Percentiles rank a stretch among this genome's conserved stretches.
Conservation (phyloP, 768 basidiomycete species). For the Paxillus involutus region DNA sequence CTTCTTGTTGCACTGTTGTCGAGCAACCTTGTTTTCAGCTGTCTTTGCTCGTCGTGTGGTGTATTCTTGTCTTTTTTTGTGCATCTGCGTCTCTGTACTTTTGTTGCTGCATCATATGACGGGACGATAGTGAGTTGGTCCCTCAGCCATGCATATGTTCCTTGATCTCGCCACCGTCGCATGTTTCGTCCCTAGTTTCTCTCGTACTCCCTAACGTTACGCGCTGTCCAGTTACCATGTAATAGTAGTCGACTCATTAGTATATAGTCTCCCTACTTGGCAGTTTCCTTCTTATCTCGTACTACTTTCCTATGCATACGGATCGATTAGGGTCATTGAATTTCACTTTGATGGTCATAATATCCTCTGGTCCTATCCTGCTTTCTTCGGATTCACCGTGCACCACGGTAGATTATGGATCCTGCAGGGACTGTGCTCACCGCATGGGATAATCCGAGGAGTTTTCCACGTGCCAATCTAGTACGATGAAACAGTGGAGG, state of each 20-base stretch:
- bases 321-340: neutral
- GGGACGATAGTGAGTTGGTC: neutral
- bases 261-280: slow-evolving; percentile 27
- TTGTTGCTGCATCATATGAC: neutral
- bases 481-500: too few species aligned
- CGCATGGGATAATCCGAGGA: too few species aligned
- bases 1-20: slow-evolving; percentile 15
- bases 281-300: slow-evolving; percentile 3
- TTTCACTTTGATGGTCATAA: neutral
- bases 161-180: slow-evolving; percentile 7
- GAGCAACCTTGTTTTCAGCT: slow-evolving; percentile 17
- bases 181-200: slow-evolving; percentile 11
- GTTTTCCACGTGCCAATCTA: neutral
- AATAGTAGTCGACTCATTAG: slow-evolving; percentile 28
- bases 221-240: slow-evolving; percentile 33
- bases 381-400: too few species aligned
- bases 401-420: too few species aligned
- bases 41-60: slow-evolving; percentile 13
- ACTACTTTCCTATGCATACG: neutral
- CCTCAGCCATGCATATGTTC: neutral
- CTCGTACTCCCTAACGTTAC: slow-evolving; percentile 25
- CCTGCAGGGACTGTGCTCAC: too few species aligned
- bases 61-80: slow-evolving; percentile 17
- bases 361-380: too few species aligned
- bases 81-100: slow-evolving; percentile 4